Base-by-base conservation (phyloP, 345 rosid species). In the Brassica incana region DNA sequence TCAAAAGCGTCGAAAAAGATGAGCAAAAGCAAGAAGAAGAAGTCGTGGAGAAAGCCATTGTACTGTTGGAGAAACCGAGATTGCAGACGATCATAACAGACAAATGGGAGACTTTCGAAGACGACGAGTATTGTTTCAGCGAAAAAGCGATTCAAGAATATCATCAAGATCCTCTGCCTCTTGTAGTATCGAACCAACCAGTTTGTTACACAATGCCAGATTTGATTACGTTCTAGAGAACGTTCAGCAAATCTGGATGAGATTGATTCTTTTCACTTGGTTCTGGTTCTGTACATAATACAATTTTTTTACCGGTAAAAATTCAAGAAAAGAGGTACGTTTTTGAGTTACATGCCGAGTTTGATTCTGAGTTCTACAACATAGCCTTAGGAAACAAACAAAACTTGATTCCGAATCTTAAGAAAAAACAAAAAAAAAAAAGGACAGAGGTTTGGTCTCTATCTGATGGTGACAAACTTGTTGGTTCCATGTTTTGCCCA, bases 401-500 rank as follows among this genome's bases (percentile, higher is more conserved):
- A 73, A 58, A 30, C 6, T 40, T 56, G 64, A 66, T 14, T 78
- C 73, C 9, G 65, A 18, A 71, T 33, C 72, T 72, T 65, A 54
- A 29, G 32, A 29, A 25, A 43, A 23, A 62, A 69, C n/a, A n/a
- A 38, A 5, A 48, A 35, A 40, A 38, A 38, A 38, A 12, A 32
- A 7, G 35, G 8, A 61, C 35, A 62, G 5, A n/a, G 56, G 6
- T 33, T 77, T 5, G 43, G 3, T 16, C 6, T 65, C 65, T 88
- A 92, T 85, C 95, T 94, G 90, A 92, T 94, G 12, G 97, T 94
- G 83, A 94, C 95, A 52, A 92, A 92, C 90, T 92, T 94, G 83
- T 92, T 92, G 80, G 98, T 94, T 65, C 99, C 99, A 82, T 94
- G 97, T 84, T 87, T 91, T 1, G 99, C 97, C 97, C 99, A 94